A percentile compares a stretch with the other conserved stretches of the same genome.
phyloP scores from a whole-genome alignment of 2,329 filamentous ascomycete genomes.

The Aureobasidium sp. region DNA sequence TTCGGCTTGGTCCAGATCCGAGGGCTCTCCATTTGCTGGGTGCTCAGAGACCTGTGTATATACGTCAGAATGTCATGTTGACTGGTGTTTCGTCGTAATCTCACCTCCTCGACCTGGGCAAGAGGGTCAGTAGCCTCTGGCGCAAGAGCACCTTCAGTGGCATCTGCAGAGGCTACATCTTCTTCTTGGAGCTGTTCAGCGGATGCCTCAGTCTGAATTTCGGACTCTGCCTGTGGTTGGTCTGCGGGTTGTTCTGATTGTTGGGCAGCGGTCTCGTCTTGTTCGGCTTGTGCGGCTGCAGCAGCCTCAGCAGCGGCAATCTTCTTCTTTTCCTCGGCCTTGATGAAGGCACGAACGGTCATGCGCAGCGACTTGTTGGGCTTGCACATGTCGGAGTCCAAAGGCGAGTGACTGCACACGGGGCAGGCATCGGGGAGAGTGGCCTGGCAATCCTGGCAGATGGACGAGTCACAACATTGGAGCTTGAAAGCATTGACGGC shows the following conservation, averaged over 20 bases:
- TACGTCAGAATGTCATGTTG: not conserved
- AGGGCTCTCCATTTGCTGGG: not conserved
- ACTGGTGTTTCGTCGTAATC: not conserved
- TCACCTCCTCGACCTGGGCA: constrained; percentile 13
- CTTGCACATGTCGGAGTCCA: constrained; percentile 79
- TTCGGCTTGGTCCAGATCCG: not conserved
- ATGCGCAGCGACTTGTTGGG: constrained; percentile 86
- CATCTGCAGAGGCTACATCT: not conserved
- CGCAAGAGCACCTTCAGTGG: constrained; percentile 12
- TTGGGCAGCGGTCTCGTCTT: constrained; percentile 21
- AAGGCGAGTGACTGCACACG: constrained; percentile 84
- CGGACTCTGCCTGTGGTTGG: not conserved
- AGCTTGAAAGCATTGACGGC: constrained; percentile 86
- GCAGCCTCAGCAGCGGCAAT: constrained; percentile 17
- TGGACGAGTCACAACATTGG: constrained; percentile 90
- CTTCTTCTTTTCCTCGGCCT: constrained; percentile 82
- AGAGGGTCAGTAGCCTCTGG: constrained; percentile 3
- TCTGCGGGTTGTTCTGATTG: not conserved
- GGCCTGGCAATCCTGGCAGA: constrained; percentile 80
- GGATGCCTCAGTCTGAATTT: not conserved
- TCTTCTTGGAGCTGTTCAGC: constrained; percentile 7
- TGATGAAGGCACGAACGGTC: constrained; percentile 84
- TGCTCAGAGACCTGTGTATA: constrained; percentile 4
- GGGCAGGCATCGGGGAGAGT: constrained; percentile 68
- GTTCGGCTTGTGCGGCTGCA: constrained; percentile 17